These are phyloP conservation scores for Pseudocercospora crystallina DNA, from an alignment of 2,329 filamentous ascomycete genomes.

Conservation along the genomic window DNA sequence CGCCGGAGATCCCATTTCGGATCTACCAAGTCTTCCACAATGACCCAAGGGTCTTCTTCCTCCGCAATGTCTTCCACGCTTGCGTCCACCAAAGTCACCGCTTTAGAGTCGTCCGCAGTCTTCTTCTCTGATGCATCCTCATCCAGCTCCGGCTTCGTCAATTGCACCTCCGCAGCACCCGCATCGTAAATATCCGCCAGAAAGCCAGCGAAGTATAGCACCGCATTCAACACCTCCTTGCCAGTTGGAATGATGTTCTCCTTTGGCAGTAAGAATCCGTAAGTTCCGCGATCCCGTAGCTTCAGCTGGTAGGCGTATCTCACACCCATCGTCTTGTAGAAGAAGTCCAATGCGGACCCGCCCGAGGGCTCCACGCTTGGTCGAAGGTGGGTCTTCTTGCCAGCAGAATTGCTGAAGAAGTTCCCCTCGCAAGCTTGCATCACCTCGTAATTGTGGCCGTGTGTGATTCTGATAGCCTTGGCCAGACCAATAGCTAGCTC, in stretches of 20 bases:
- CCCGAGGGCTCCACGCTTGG: slow-evolving; percentile 71
- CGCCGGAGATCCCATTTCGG: slow-evolving; percentile 22
- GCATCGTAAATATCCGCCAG: slow-evolving; percentile 53
- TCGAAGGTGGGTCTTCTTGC: slow-evolving; percentile 38
- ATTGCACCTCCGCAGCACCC: slow-evolving; percentile 9
- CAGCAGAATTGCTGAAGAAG: slow-evolving; percentile 43
- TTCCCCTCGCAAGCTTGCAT: slow-evolving; percentile 85
- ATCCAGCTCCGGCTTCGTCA: slow-evolving; percentile 10
- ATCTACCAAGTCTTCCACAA: slow-evolving; percentile 16
- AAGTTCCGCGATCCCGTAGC: slow-evolving; percentile 86
- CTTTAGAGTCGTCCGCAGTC: not conserved
- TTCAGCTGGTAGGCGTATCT: slow-evolving; percentile 93
- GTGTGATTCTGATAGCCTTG: slow-evolving; percentile 83
- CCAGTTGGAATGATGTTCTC: slow-evolving; percentile 53
- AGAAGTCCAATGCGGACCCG: slow-evolving; percentile 89
- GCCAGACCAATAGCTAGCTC: slow-evolving; percentile 85
- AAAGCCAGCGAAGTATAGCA: slow-evolving; percentile 82
- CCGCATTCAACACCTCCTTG: slow-evolving; percentile 78
- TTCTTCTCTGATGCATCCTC: not conserved
- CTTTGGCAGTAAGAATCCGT: slow-evolving; percentile 85
- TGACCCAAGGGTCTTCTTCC: slow-evolving; percentile 14
- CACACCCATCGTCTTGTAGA: slow-evolving; percentile 82
- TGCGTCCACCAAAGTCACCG: not conserved
- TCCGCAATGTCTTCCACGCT: slow-evolving; percentile 7
- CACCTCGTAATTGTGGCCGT: slow-evolving; percentile 60